A percentile compares a stretch with the other conserved stretches of the same genome.
These are phyloP conservation scores for Pseudofabraea citricarpa DNA, from an alignment of 2,329 filamentous ascomycete genomes.

Conservation along the genomic window DNA sequence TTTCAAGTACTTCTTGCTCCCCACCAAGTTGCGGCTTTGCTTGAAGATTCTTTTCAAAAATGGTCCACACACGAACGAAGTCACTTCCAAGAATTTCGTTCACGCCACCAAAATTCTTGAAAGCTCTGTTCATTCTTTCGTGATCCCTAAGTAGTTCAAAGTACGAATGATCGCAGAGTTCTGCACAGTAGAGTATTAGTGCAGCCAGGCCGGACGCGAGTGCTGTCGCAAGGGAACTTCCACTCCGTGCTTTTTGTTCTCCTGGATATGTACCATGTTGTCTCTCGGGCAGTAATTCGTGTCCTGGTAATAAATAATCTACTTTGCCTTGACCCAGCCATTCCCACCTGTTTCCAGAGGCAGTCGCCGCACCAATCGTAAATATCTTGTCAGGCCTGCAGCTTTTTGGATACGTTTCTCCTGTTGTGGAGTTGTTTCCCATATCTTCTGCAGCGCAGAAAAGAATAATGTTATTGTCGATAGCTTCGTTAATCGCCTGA, in stretches of 20 bases:
- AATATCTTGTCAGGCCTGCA: slow-evolving; percentile 17
- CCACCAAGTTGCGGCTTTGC: too few species aligned
- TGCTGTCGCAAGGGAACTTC: slow-evolving; percentile 26
- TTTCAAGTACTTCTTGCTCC: too few species aligned
- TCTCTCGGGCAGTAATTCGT: slow-evolving; percentile 8
- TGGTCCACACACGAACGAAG: too few species aligned
- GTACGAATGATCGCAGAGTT: slow-evolving; percentile 9
- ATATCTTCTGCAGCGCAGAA: slow-evolving; percentile 34
- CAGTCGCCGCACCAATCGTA: slow-evolving; percentile 18
- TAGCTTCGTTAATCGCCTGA: slow-evolving; percentile 24
- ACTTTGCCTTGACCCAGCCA: slow-evolving; percentile 18
- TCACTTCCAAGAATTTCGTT: too few species aligned
- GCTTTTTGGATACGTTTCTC: slow-evolving; percentile 13
- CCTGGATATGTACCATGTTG: slow-evolving; percentile 2
- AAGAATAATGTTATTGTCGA: slow-evolving; percentile 28
- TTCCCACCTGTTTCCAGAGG: slow-evolving; percentile 14
- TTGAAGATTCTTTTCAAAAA: too few species aligned
- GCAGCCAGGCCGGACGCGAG: slow-evolving; percentile 27
- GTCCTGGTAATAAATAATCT: slow-evolving; percentile 24
- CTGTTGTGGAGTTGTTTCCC: slow-evolving; percentile 11
- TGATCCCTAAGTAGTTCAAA: too few species aligned
- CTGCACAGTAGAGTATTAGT: slow-evolving; percentile 26
- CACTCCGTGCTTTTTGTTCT: slow-evolving; percentile 6
- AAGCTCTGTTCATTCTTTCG: too few species aligned
- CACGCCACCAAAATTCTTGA: too few species aligned